Percentiles rank a stretch among this genome's conserved stretches.
phyloP scores from a whole-genome alignment of 352 stramenopile species.

The Phytophthora cryptogea region DNA sequence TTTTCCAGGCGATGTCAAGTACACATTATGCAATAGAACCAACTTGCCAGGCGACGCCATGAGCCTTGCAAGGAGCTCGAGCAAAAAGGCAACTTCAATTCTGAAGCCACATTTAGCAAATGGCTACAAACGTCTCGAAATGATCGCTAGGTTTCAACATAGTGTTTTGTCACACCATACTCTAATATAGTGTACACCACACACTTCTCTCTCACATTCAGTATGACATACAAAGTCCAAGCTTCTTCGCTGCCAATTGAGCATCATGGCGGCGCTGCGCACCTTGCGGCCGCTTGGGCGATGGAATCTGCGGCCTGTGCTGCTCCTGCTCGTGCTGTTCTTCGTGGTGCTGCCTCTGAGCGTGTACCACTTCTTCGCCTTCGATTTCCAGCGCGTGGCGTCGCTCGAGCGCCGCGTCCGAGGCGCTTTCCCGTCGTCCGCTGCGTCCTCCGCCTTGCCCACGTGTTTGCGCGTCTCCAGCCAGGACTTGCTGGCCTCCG shows the following conservation, averaged over 20 bases:
- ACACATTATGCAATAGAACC: constrained; percentile 14
- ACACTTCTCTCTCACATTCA: neutral
- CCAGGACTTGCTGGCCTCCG: constrained; percentile 14
- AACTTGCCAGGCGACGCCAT: constrained; percentile 24
- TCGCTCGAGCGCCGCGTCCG: constrained; percentile 9
- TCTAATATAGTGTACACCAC: neutral
- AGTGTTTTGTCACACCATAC: too few species aligned
- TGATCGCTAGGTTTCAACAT: neutral
- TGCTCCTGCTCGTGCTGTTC: constrained; percentile 30
- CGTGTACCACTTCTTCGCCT: constrained; percentile 38
- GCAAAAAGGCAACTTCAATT: neutral
- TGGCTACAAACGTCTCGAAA: neutral
- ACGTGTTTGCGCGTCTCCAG: constrained; percentile 33
- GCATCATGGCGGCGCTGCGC: neutral
- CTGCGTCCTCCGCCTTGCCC: constrained; percentile 1
- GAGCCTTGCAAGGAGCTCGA: neutral
- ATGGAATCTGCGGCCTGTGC: constrained; percentile 20
- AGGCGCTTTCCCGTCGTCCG: neutral
- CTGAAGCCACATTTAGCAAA: neutral
- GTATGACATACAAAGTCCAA: too few species aligned
- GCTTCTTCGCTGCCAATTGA: too few species aligned
- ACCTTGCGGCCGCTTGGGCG: neutral
- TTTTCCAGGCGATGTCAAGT: constrained; percentile 13
- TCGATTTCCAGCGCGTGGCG: constrained; percentile 26
- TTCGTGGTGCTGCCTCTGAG: constrained; percentile 39